These are phyloP conservation scores for Malus orientalis DNA, from an alignment of 306 rosid genomes.

Conservation along the genomic window DNA sequence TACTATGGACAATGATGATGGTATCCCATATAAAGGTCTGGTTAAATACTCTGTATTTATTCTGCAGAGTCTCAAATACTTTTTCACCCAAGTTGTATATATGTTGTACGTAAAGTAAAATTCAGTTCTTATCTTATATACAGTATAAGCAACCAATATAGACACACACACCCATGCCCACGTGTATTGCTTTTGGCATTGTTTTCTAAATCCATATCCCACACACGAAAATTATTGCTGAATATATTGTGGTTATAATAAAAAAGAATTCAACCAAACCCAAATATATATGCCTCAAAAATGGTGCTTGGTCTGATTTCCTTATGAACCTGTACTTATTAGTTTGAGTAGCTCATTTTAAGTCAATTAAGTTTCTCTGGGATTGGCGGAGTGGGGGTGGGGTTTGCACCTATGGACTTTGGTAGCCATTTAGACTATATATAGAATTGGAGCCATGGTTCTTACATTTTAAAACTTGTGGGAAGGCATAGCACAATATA, in stretches of 20 bases:
- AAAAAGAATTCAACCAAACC: neutral
- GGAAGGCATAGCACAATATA: neutral
- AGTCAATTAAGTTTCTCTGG: neutral
- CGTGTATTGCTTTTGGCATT: neutral
- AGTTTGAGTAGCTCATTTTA: neutral
- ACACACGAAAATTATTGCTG: neutral
- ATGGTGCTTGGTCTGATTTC: neutral
- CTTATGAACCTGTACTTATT: neutral
- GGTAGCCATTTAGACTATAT: neutral
- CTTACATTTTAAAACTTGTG: neutral
- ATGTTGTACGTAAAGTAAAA: no score
- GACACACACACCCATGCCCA: neutral
- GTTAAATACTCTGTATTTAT: neutral
- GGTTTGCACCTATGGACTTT: neutral
- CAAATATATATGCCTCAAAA: neutral
- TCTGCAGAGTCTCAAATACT: neutral
- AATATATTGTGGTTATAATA: neutral
- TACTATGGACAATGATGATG: slow-evolving; percentile 80
- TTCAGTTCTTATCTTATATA: neutral
- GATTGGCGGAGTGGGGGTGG: neutral
- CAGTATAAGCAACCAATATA: neutral
- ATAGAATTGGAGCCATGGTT: neutral
- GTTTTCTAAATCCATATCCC: neutral
- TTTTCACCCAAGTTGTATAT: neutral
- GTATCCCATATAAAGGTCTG: slow-evolving; percentile 71